Conservation (phyloP, 2,329 filamentous ascomycete species). For the Ceratocystis papillata region DNA sequence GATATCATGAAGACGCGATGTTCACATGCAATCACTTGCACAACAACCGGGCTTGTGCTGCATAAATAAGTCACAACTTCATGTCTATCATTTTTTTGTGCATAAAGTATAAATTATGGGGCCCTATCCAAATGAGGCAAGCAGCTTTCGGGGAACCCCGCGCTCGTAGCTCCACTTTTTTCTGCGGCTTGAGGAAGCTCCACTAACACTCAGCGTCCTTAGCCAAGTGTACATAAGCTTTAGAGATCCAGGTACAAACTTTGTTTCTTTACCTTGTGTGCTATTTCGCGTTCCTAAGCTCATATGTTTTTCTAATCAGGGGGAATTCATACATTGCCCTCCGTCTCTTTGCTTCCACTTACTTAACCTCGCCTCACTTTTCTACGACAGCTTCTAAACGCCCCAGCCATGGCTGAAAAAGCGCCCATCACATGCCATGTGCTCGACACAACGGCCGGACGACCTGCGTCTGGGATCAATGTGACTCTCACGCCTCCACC, state of each 20-base stretch:
- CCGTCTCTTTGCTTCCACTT: not conserved
- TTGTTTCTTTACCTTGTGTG: too few relatives aligned
- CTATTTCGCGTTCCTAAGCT: too few relatives aligned
- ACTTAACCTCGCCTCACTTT: not conserved
- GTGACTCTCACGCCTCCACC: slow-evolving; percentile 46
- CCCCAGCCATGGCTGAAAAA: slow-evolving; percentile 31
- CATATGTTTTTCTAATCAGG: too few relatives aligned
- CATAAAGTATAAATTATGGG: not conserved
- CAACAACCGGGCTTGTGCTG: not conserved
- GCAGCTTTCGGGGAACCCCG: slow-evolving; percentile 23
- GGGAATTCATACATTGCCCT: not conserved
- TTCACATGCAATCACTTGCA: too few relatives aligned
- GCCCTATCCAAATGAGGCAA: slow-evolving; percentile 1
- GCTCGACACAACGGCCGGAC: slow-evolving; percentile 68
- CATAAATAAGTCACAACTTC: not conserved
- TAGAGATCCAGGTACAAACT: not conserved
- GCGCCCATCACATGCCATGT: slow-evolving; percentile 76
- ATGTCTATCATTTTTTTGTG: not conserved
- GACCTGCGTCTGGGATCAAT: slow-evolving; percentile 54
- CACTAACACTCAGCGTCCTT: not conserved
- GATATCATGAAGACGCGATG: not conserved
- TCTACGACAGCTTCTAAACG: not conserved
- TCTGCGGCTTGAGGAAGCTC: not conserved
- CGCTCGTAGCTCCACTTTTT: slow-evolving; percentile 20
- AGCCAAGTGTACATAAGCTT: slow-evolving; percentile 1